These are phyloP conservation scores for Tolypocladium sp. DNA, from an alignment of 2,329 filamentous ascomycete species.

Conservation along the genomic window DNA sequence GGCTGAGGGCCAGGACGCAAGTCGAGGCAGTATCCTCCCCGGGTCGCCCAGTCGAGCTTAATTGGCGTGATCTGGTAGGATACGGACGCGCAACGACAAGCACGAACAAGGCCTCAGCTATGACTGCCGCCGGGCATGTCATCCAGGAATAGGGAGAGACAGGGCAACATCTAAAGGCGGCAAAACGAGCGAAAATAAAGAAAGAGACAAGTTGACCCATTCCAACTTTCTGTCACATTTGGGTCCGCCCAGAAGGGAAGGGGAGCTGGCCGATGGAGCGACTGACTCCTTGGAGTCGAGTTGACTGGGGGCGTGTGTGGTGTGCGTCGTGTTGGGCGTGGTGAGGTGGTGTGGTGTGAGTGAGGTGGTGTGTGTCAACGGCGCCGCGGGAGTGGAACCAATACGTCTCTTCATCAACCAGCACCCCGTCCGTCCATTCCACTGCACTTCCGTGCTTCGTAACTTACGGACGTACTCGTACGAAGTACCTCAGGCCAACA, in stretches of 20 bases:
- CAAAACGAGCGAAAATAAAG: not conserved
- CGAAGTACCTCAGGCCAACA: not conserved
- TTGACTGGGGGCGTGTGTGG: not conserved
- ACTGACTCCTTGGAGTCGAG: not conserved
- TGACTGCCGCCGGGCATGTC: not conserved
- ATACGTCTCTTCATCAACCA: not conserved
- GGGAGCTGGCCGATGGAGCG: not conserved
- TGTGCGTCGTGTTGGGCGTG: not conserved
- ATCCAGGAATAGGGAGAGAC: not conserved
- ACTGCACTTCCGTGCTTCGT: not conserved
- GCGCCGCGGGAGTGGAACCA: not conserved
- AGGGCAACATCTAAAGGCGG: not conserved
- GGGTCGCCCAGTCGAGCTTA: not conserved
- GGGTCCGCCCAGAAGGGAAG: not conserved
- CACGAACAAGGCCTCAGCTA: not conserved
- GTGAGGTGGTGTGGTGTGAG: not conserved
- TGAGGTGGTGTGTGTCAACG: not conserved
- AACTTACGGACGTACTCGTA: not conserved
- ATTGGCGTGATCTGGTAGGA: not conserved
- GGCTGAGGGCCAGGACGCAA: not conserved
- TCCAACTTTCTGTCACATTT: conserved; percentile 1
- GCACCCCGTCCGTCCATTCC: not conserved
- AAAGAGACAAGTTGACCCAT: not conserved
- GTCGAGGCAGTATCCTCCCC: not conserved
- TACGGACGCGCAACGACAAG: not conserved